These are phyloP conservation scores for Diplocarpon rosae DNA, from an alignment of 2,329 filamentous ascomycete genomes.

Conservation along the genomic window DNA sequence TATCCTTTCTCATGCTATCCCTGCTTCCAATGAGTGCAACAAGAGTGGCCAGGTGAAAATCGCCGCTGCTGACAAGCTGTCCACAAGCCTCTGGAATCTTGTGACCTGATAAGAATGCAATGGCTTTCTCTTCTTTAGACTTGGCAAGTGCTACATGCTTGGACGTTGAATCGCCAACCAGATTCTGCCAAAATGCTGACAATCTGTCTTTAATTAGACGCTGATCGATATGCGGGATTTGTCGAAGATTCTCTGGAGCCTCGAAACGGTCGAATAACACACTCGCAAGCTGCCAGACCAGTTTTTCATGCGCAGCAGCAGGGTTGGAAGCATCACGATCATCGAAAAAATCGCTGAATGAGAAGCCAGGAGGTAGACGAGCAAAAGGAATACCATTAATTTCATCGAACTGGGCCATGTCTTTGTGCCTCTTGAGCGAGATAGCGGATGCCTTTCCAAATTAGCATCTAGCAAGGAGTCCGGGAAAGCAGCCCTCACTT, in stretches of 20 bases:
- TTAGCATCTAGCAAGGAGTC: constrained; percentile 10
- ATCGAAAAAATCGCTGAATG: constrained; percentile 39
- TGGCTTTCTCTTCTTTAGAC: constrained; percentile 69
- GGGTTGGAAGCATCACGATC: constrained; percentile 31
- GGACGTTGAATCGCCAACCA: constrained; percentile 51
- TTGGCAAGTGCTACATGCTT: constrained; percentile 46
- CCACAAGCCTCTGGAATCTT: constrained; percentile 76
- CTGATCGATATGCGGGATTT: constrained; percentile 28
- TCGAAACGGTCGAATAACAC: constrained; percentile 71
- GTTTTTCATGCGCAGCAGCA: constrained; percentile 51
- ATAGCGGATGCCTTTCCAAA: constrained; percentile 40
- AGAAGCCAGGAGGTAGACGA: constrained; percentile 34
- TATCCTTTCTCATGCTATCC: constrained; percentile 57
- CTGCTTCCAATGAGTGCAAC: constrained; percentile 73
- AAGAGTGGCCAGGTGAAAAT: constrained; percentile 77
- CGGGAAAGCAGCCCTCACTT: constrained; percentile 29
- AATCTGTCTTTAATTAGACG: constrained; percentile 49
- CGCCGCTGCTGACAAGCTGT: constrained; percentile 60
- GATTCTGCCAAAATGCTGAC: constrained; percentile 52
- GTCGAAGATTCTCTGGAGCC: constrained; percentile 32
- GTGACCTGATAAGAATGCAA: constrained; percentile 69
- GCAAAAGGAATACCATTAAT: constrained; percentile 51
- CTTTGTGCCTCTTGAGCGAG: constrained; percentile 44
- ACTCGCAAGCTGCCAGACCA: constrained; percentile 76
- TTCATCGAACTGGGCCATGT: constrained; percentile 41